phyloP scores from a whole-genome alignment of 805 yeast species.

The Yarrowia deformans region DNA sequence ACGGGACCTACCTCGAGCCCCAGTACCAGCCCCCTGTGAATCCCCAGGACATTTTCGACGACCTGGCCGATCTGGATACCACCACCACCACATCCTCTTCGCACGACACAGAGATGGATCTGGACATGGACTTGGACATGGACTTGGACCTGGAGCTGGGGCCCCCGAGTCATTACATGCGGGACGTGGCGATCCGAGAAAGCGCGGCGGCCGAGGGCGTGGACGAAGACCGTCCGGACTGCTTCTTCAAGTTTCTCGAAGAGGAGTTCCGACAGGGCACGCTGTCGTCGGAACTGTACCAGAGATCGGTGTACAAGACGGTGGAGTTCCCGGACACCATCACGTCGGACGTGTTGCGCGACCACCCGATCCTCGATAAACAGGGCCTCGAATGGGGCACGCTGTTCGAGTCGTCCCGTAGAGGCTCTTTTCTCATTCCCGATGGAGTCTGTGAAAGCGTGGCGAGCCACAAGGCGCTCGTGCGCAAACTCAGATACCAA shows the following conservation, averaged over 20 bases:
- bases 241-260: constrained; percentile 37
- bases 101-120: constrained; percentile 30
- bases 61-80: constrained; percentile 3
- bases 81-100: not conserved
- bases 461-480: constrained; percentile 9
- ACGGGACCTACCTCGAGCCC: not conserved
- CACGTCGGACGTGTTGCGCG: constrained; percentile 12
- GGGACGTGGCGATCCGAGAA: constrained; percentile 19
- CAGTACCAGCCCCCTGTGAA: not conserved
- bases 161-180: constrained; percentile 26
- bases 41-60: constrained; percentile 26
- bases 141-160: constrained; percentile 15
- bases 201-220: constrained; percentile 32
- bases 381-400: constrained; percentile 38
- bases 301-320: constrained; percentile 31
- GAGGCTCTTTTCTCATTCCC: constrained; percentile 31
- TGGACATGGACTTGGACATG: constrained; percentile 1
- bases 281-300: constrained; percentile 27
- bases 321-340: constrained; percentile 22
- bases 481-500: constrained; percentile 16
- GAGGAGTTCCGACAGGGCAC: constrained; percentile 29
- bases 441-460: constrained; percentile 33
- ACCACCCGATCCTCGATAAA: constrained; percentile 31
- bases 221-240: constrained; percentile 32
- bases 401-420: constrained; percentile 13